phyloP scores from a whole-genome alignment of 495 filamentous ascomycete genomes.

The Hypoxylon crocopeplum region DNA sequence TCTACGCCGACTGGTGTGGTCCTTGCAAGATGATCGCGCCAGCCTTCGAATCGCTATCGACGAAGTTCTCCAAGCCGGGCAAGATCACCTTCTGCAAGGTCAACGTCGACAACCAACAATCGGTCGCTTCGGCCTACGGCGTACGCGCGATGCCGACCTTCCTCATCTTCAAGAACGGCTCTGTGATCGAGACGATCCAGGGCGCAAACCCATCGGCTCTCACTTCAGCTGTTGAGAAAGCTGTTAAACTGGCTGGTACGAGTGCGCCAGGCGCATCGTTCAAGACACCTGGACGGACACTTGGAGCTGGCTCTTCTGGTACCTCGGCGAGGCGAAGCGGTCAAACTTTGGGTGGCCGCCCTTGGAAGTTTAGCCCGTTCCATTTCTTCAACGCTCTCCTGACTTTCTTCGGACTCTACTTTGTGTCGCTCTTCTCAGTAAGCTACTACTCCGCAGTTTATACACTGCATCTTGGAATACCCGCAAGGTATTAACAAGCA shows the following conservation, averaged over 20 bases:
- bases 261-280: conserved; percentile 56
- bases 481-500: conserved; percentile 7
- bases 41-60: conserved; percentile 65
- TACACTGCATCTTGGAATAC: too few species aligned
- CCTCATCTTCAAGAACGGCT: conserved; percentile 80
- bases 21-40: conserved; percentile 75
- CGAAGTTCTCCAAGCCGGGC: conserved; percentile 58
- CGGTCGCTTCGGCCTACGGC: conserved; percentile 61
- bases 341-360: conserved; percentile 40
- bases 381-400: conserved; percentile 55
- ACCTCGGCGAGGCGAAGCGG: conserved; percentile 31
- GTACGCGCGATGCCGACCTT: conserved; percentile 83
- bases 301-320: conserved; percentile 33
- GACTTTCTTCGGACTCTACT: conserved; percentile 66
- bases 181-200: conserved; percentile 72
- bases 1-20: conserved; percentile 75
- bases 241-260: conserved; percentile 63
- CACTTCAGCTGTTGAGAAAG: conserved; percentile 76
- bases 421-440: conserved; percentile 63
- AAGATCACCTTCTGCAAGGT: conserved; percentile 68
- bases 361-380: conserved; percentile 49
- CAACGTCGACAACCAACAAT: conserved; percentile 63
- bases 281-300: conserved; percentile 45
- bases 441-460: too few species aligned
- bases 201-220: conserved; percentile 81